A percentile compares a stretch with the other conserved stretches of the same genome.
These are phyloP conservation scores for Stentor roeselii DNA, from an alignment of 73 alveolate genomes.

Conservation along the genomic window DNA sequence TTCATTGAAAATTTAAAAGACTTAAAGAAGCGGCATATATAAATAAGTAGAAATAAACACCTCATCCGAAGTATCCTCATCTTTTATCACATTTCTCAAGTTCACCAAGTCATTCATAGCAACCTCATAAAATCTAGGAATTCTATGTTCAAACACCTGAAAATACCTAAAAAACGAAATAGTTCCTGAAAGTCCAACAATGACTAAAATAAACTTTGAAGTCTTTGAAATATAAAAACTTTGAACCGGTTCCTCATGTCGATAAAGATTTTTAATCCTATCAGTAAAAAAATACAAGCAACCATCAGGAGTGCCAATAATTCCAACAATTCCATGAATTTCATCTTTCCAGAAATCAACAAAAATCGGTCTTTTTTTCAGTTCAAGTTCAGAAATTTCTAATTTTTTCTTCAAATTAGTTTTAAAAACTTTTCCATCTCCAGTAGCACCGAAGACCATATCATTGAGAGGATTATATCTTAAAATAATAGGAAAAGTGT, in stretches of 20 bases:
- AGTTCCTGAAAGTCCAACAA: conserved; percentile 10
- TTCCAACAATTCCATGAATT: background rate
- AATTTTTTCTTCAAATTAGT: background rate
- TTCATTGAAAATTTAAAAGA: too few species aligned
- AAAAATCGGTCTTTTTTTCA: conserved; percentile 9
- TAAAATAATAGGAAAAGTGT: background rate
- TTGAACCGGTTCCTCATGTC: background rate
- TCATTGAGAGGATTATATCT: background rate
- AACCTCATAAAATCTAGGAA: background rate
- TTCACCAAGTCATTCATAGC: background rate
- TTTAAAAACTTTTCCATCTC: conserved; percentile 1
- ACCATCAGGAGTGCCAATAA: conserved; percentile 7
- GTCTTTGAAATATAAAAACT: background rate
- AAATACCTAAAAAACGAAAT: background rate
- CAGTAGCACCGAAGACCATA: background rate
- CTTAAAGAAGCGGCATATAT: conserved; percentile 20
- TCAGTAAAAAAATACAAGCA: conserved; percentile 12
- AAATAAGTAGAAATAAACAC: conserved; percentile 6
- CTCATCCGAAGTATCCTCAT: background rate
- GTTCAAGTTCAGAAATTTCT: background rate
- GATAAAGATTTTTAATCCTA: background rate
- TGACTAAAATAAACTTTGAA: background rate
- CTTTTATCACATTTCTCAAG: background rate
- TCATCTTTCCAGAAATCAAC: too few species aligned
- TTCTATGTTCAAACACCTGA: background rate